Evolutionary conservation across 1,139 yeast genomes (phyloP), one percentile per base, ranked within the genome.

Genomic region (Debaryomyces udenii): DNA sequence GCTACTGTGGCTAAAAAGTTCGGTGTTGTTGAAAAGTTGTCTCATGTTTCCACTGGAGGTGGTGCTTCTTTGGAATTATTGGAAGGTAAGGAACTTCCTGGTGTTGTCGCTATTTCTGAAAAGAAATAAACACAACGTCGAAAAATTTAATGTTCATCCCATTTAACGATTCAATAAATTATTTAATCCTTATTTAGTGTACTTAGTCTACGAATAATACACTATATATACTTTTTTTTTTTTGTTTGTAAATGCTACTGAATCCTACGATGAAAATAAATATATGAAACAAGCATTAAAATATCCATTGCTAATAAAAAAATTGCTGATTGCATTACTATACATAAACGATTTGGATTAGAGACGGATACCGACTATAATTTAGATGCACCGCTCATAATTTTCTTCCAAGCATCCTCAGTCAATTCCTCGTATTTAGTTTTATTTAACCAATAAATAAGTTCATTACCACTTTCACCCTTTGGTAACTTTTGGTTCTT

Each of bases 21-120:
- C 70, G 96, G 96, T 64, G 96, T 83, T 52, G 93, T 88, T 59
- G 95, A 87, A 66, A 87, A 90, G 78, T 81, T 91, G 63, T 88
- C 96, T 43, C 98, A 91, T 73, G 96, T 91, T 53, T 90, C 97
- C 53, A 91, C 98, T 51, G 98, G 98, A 74, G 98, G 98, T 74
- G 98, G 98, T 81, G 98, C 98, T 53, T 90, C 97, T 48, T 81
- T 91, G 68, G 98, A 91, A 75, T 84, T 91, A 68, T 84, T 91
- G 66, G 98, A 91, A 78, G 98, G 98, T 76, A 91, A 91, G 82
- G 94, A 80, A 56, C 81, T 91, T 63, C 98, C 98, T 56, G 98
- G 98, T 81, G 97, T 91, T 53, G 81, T 78, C 64, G 94, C 93
- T 68, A 83, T 90, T 59, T 81, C 94, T 56, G 82, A 77, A 70